These are phyloP conservation scores for Escovopsis weberi DNA, from an alignment of 2,329 filamentous ascomycete species.

Conservation along the genomic window DNA sequence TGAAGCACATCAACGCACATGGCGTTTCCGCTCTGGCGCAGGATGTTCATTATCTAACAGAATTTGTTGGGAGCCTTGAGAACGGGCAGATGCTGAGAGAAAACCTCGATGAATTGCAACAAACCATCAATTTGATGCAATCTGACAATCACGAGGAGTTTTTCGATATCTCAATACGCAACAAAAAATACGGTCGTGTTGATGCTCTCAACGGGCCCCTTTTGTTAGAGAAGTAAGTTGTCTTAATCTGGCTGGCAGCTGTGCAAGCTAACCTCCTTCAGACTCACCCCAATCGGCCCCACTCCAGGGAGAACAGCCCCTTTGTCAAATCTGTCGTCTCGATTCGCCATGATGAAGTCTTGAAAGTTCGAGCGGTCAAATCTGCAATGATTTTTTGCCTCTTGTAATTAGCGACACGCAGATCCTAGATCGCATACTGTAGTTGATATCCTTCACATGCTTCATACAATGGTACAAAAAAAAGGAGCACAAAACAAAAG, in stretches of 20 bases:
- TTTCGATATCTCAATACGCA: slow-evolving; percentile 78
- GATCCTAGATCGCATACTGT: not conserved
- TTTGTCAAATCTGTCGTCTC: slow-evolving; percentile 57
- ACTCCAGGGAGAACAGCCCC: slow-evolving; percentile 46
- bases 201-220: slow-evolving; percentile 80
- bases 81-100: slow-evolving; percentile 74
- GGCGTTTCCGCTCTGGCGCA: slow-evolving; percentile 67
- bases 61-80: slow-evolving; percentile 76
- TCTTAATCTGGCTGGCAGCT: not conserved
- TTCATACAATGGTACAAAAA: not conserved
- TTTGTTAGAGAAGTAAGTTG: slow-evolving; percentile 72
- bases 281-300: slow-evolving; percentile 49
- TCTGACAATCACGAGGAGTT: slow-evolving; percentile 91
- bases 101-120: slow-evolving; percentile 82
- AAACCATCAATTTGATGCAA: slow-evolving; percentile 80
- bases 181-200: slow-evolving; percentile 88
- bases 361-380: not conserved
- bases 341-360: slow-evolving; percentile 48
- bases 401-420: too few species aligned
- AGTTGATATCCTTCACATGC: not conserved
- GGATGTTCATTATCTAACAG: slow-evolving; percentile 70
- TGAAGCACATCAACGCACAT: slow-evolving; percentile 76
- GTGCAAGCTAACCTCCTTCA: slow-evolving; percentile 20
- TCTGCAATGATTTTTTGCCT: too few species aligned
- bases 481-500: not conserved